Evolutionary conservation across 2,329 filamentous ascomycete species (phyloP).

Genomic region (Diaporthe australafricana): DNA sequence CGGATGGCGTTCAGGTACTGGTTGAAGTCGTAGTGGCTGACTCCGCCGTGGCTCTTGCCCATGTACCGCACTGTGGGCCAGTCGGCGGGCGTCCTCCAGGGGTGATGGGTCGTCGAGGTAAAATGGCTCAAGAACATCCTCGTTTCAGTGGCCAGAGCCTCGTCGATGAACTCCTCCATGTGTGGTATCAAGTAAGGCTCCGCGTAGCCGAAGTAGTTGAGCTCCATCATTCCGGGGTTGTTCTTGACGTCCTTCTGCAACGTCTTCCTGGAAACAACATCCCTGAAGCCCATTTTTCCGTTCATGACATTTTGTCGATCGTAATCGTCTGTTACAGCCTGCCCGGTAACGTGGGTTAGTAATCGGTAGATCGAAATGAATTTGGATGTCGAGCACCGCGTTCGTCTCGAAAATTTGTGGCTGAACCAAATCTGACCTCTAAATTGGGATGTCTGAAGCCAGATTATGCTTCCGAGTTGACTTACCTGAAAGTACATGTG

Average conservation of each 20-base stretch:
- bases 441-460: background rate
- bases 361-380: background rate
- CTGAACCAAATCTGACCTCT: background rate
- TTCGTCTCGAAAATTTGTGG: background rate
- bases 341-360: background rate
- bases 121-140: conserved; percentile 51
- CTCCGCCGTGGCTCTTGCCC: conserved; percentile 48
- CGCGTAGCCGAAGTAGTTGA: conserved; percentile 57
- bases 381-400: background rate
- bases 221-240: background rate
- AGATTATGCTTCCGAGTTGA: background rate
- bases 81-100: conserved; percentile 51
- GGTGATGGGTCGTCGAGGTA: conserved; percentile 55
- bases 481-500: conserved; percentile 47
- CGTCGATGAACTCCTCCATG: conserved; percentile 47
- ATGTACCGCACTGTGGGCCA: conserved; percentile 38
- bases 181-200: conserved; percentile 55
- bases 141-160: conserved; percentile 44
- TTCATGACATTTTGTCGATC: conserved; percentile 50
- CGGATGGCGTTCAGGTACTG: conserved; percentile 55
- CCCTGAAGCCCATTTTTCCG: conserved; percentile 46
- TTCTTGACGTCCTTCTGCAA: conserved; percentile 15
- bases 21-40: conserved; percentile 45
- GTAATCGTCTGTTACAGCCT: conserved; percentile 47
- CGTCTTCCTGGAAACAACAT: conserved; percentile 38